These are phyloP conservation scores for Tolypocladium tundrense DNA, from an alignment of 2,329 filamentous ascomycete species.

Conservation along the genomic window DNA sequence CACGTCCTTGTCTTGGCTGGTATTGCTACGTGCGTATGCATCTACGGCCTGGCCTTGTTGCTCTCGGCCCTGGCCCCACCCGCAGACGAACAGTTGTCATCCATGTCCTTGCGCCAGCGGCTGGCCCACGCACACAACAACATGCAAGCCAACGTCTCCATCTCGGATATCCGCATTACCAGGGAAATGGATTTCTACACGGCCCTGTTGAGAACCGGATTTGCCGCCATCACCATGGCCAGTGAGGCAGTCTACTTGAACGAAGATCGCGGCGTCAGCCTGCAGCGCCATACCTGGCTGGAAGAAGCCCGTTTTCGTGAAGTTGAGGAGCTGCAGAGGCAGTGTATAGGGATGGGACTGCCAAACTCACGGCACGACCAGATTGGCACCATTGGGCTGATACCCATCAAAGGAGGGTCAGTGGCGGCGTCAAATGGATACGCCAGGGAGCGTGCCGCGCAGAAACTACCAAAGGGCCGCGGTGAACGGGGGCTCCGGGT, in stretches of 20 bases:
- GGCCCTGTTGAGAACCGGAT: slow-evolving; percentile 74
- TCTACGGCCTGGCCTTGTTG: slow-evolving; percentile 68
- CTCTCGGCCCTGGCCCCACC: slow-evolving; percentile 50
- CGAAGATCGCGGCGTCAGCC: slow-evolving; percentile 66
- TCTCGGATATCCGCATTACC: slow-evolving; percentile 70
- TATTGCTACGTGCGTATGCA: slow-evolving; percentile 62
- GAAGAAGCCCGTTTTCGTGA: slow-evolving; percentile 79
- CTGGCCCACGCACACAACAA: slow-evolving; percentile 69
- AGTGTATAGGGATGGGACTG: slow-evolving; percentile 36
- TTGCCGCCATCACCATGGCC: slow-evolving; percentile 80
- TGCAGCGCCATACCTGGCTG: slow-evolving; percentile 76
- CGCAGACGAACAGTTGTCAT: slow-evolving; percentile 12
- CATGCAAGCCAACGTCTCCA: slow-evolving; percentile 82
- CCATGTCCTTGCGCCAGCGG: slow-evolving; percentile 44
- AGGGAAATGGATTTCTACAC: slow-evolving; percentile 95
- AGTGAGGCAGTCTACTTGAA: slow-evolving; percentile 95
- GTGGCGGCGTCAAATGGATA: slow-evolving; percentile 46
- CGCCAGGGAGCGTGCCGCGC: slow-evolving; percentile 58
- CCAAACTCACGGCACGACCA: slow-evolving; percentile 40
- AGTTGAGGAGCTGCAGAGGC: slow-evolving; percentile 50
- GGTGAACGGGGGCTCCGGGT: slow-evolving; percentile 38
- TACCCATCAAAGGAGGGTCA: slow-evolving; percentile 40
- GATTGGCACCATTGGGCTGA: slow-evolving; percentile 42
- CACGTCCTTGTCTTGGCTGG: slow-evolving; percentile 80
- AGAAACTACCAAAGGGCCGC: slow-evolving; percentile 40